phyloP scores from a whole-genome alignment of 345 rosid genomes.

The Gossypium arboreum region DNA sequence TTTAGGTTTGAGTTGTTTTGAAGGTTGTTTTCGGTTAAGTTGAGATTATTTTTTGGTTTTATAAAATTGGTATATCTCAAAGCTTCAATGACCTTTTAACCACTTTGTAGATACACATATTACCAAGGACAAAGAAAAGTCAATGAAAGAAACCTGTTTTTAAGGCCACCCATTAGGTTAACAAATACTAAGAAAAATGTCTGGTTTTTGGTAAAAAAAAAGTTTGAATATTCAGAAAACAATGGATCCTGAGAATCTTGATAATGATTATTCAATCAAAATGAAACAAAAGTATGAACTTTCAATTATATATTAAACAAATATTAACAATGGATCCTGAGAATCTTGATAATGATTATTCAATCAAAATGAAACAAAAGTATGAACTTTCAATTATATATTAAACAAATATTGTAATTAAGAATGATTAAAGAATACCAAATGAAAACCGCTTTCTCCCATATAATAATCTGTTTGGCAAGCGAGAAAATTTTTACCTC shows the following conservation, averaged over 20 bases:
- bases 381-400: background rate
- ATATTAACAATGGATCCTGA: background rate
- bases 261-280: background rate
- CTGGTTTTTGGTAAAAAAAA: background rate
- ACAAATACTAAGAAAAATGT: background rate
- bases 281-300: background rate
- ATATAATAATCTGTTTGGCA: background rate
- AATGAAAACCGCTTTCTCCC: background rate
- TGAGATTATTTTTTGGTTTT: too few species aligned
- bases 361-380: conserved; percentile 4
- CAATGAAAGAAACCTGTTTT: background rate
- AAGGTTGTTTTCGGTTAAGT: too few species aligned
- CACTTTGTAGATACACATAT: too few species aligned
- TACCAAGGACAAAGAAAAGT: background rate
- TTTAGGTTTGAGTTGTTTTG: too few species aligned
- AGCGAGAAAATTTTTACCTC: conserved; percentile 39
- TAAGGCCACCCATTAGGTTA: background rate
- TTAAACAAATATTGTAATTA: background rate
- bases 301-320: background rate
- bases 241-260: too few species aligned
- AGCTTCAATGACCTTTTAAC: too few species aligned
- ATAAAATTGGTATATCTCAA: too few species aligned
- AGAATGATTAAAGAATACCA: background rate
- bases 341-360: background rate
- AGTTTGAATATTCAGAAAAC: background rate